Percentiles rank a stretch among this genome's conserved stretches.
Conservation (phyloP, 2,329 filamentous ascomycete genomes). For the Furcasterigmium furcatum region DNA sequence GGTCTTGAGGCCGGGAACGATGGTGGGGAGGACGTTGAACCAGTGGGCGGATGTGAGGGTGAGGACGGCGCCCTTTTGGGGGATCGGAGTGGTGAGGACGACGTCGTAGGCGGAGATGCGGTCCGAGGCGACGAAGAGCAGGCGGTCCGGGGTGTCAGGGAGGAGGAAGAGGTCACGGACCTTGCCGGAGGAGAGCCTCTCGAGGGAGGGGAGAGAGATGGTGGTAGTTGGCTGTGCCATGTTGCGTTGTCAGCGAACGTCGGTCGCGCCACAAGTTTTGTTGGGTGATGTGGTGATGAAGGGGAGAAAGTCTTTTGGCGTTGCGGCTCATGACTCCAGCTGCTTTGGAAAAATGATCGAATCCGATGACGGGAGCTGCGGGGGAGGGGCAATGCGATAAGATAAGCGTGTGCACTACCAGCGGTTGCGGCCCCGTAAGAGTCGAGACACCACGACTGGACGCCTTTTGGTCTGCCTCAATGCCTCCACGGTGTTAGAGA, state of each 20-base stretch:
- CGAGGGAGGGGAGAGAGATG: conserved; percentile 11
- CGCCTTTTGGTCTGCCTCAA: too few relatives aligned
- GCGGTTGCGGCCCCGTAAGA: too few relatives aligned
- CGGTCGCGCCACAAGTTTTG: too few relatives aligned
- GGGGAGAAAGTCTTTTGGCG: too few relatives aligned
- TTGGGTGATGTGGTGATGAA: not conserved
- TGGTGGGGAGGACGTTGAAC: conserved; percentile 45
- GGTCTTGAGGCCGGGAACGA: conserved; percentile 44
- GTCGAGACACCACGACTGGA: too few relatives aligned
- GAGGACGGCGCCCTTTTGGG: conserved; percentile 51
- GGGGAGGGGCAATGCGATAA: too few relatives aligned
- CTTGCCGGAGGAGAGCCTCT: conserved; percentile 48
- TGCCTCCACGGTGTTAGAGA: too few relatives aligned
- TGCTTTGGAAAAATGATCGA: too few relatives aligned
- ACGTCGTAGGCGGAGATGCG: conserved; percentile 96
- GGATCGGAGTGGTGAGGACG: conserved; percentile 69
- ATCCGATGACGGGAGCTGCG: too few relatives aligned
- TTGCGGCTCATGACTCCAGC: too few relatives aligned
- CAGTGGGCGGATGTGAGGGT: conserved; percentile 44
- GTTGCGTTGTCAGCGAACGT: too few relatives aligned
- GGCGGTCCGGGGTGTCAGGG: conserved; percentile 52
- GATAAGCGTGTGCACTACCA: too few relatives aligned
- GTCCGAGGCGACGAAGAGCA: conserved; percentile 84
- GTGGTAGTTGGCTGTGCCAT: conserved; percentile 14
- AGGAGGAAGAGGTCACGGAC: conserved; percentile 79